Evolutionary conservation across 2,329 filamentous ascomycete genomes (phyloP), one percentile per base, ranked within the genome.

Genomic region (Colletotrichum horii): DNA sequence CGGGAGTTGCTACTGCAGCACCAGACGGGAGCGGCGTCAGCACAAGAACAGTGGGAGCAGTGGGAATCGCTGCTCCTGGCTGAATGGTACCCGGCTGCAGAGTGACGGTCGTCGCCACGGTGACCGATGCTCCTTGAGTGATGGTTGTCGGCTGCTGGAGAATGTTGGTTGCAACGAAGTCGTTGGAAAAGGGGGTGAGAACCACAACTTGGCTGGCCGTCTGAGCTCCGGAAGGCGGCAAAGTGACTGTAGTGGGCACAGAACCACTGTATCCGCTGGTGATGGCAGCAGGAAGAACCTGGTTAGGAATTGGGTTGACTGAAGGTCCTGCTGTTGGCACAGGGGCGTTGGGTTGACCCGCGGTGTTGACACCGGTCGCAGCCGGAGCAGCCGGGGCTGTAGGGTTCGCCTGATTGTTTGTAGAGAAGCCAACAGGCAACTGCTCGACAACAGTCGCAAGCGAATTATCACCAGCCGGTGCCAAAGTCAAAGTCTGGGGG

Each of bases 381-480:
- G 69, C 26, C 26, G 73, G 70, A 1, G n/a, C 32, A 19, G 56
- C 56, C 12, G 66, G 55, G 6, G 52, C 55, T 4, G 61, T 65
- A 11, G 72, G 55, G 56, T 65, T 67, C 3, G 38, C 58, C 4
- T 56, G 34, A 5, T 62, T 24, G 24, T 24, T 30, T 8, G n/a
- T 6, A 22, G 26, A 38, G 16, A 60, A 73, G n/a, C 56, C 70
- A 5, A 65, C 64, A 3, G 73, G 73, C 19, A 68, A 28, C 70
- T 75, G 73, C 70, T 73, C 56, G 22, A 75, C 70, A 11, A 75
- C 15, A 22, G 73, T 75, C 8, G 32, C 72, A 34, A 58, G 30
- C 19, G 26, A 30, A 34, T 28, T 56, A 12, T 56, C 43, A 9
- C 56, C 73, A 8, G 22, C 12, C 2, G 72, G 11, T 9, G 56